These are phyloP conservation scores for sunflower (Helianthus annuus) DNA, from an alignment of 129 eudicot species.

Conservation along the genomic window HanXRQr2.0-SUNRISE NC_035437.2:155603830-155604329, in stretches of 20 bases:
- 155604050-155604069: conserved; percentile 15
- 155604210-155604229: neutral
- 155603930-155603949: neutral
- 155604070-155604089: conserved; percentile 23
- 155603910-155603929: conserved; percentile 10
- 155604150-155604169: conserved; percentile 10
- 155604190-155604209: neutral
- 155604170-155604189: neutral
- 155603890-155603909: neutral
- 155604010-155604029: conserved; percentile 18
- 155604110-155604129: conserved; percentile 4
- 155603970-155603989: neutral
- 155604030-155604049: conserved; percentile 20
- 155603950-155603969: neutral
- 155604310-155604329: too few relatives aligned
- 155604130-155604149: conserved; percentile 20
- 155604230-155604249: neutral
- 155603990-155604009: conserved; percentile 6
- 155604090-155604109: conserved; percentile 6
- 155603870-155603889: too few relatives aligned
- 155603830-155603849: too few relatives aligned
- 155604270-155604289: too few relatives aligned
- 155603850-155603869: too few relatives aligned
- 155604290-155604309: too few relatives aligned
- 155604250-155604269: neutral